phyloP scores from a whole-genome alignment of 78 protist species.

The Cavenderia fasciculata region DNA sequence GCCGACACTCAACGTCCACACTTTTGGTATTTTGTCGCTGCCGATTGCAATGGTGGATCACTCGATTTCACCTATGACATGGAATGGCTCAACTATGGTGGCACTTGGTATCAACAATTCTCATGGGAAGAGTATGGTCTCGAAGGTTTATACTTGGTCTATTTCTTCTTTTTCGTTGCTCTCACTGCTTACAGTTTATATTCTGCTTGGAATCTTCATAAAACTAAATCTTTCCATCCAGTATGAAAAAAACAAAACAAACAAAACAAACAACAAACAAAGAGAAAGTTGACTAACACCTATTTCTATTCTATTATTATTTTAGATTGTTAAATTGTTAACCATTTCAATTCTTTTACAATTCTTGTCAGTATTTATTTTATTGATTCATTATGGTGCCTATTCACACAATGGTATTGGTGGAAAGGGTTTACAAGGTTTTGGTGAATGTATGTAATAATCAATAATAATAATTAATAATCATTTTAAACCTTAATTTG shows the following conservation, averaged over 20 bases:
- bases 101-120: constrained; percentile 14
- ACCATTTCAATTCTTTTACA: neutral
- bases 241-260: neutral
- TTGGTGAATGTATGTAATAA: constrained; percentile 41
- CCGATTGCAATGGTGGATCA: constrained; percentile 31
- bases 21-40: constrained; percentile 74
- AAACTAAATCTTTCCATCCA: constrained; percentile 65
- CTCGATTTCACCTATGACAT: constrained; percentile 5
- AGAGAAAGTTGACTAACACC: neutral
- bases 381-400: constrained; percentile 58
- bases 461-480: neutral
- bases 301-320: neutral
- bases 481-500: neutral
- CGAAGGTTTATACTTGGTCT: constrained; percentile 59
- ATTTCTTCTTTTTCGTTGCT: constrained; percentile 59
- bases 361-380: constrained; percentile 67
- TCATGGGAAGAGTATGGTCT: constrained; percentile 79
- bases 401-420: constrained; percentile 79
- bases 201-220: neutral
- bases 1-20: constrained; percentile 28
- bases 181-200: constrained; percentile 5
- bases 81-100: constrained; percentile 23
- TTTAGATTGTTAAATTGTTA: constrained; percentile 20
- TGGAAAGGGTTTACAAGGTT: constrained; percentile 57
- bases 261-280: neutral